Base-by-base conservation (phyloP, 148 eudicot genomes). In the Fagopyrum homotropicum region DNA sequence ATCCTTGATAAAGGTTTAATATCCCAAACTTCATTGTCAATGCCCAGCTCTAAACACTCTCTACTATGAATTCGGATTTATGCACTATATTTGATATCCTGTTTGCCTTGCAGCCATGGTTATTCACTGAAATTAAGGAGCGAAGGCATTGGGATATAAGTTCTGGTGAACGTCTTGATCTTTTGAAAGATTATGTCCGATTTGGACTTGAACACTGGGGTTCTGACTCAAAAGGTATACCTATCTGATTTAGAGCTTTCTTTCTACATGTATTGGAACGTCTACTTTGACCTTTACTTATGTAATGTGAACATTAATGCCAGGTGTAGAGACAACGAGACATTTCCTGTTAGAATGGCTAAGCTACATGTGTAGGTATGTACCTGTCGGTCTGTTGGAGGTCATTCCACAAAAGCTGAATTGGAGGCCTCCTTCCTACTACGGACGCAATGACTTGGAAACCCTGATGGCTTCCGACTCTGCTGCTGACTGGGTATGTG, bases 161-260 rank as follows among this genome's bases (percentile, higher is more conserved):
- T 51, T 89, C 99, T 45, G 85, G 89, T 43, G 99, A 96, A 74
- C 86, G 99, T 17, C 77, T 96, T 14, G 83, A 92, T 77, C 88
- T 96, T 74, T 74, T 96, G 77, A 96, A 87, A 82, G 93, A 92
- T 82, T 96, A 90, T 78, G 98, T 86, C 9, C 91, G 84, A 26
- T 96, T 92, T 83, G 99, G 99, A 71, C 91, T 96, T 73, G 80
- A 96, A 79, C 99, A 96, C 76, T 96, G 99, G 99, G 99, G 99
- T 85, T 92, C 99, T 72, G 99, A 96, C 76, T 66, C 98, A 52
- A 96, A 92, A 89, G 99, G 99, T 92, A 75, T 54, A 78, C 75
- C n/a, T 22, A 45, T 16, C 50, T 16, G 5, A 16, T 45, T 44
- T 70, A 2, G 30, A 22, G 30, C 49, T 66, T 64, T 26, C 43